phyloP scores from a whole-genome alignment of 805 yeast species.

The Metschnikowia hibisci region DNA sequence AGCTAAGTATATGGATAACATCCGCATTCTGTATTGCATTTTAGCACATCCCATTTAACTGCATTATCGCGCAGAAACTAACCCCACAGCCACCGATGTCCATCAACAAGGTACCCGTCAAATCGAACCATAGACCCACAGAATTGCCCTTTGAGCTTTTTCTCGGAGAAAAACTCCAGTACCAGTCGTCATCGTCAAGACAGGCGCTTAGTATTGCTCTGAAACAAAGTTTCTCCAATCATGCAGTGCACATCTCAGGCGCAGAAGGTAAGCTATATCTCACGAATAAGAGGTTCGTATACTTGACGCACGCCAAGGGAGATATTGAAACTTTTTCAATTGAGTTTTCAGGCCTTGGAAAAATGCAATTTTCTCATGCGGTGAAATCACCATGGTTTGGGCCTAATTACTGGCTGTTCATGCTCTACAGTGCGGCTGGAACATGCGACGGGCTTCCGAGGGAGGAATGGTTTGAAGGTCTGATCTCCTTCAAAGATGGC shows the following conservation, averaged over 20 bases:
- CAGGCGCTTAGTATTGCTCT: slow-evolving; percentile 28
- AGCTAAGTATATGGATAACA: too few species aligned
- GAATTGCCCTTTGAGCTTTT: slow-evolving; percentile 18
- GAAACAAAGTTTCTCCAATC: slow-evolving; percentile 11
- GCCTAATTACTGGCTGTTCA: slow-evolving; percentile 44
- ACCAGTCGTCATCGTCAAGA: slow-evolving; percentile 19
- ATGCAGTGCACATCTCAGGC: slow-evolving; percentile 26
- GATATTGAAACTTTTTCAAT: slow-evolving; percentile 42
- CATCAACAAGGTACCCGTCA: slow-evolving; percentile 11
- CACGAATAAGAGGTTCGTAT: slow-evolving; percentile 41
- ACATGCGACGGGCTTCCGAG: slow-evolving; percentile 40
- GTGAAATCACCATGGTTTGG: slow-evolving; percentile 53
- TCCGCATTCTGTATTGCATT: too few species aligned
- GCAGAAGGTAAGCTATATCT: slow-evolving; percentile 39
- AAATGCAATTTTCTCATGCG: slow-evolving; percentile 34
- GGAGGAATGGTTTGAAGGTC: slow-evolving; percentile 35
- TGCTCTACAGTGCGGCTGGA: slow-evolving; percentile 32
- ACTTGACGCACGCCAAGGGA: slow-evolving; percentile 37
- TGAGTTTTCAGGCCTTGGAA: slow-evolving; percentile 24
- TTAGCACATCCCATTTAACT: too few species aligned
- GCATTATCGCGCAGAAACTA: background rate
- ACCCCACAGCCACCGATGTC: slow-evolving; percentile 13
- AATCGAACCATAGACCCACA: background rate
- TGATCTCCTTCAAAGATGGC: slow-evolving; percentile 43
- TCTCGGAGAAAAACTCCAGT: slow-evolving; percentile 17